A percentile compares a stretch with the other conserved stretches of the same genome.
Evolutionary conservation across 1,284 basidiomycete species (phyloP).

Genomic region (Filobasidium uniguttulatum): DNA sequence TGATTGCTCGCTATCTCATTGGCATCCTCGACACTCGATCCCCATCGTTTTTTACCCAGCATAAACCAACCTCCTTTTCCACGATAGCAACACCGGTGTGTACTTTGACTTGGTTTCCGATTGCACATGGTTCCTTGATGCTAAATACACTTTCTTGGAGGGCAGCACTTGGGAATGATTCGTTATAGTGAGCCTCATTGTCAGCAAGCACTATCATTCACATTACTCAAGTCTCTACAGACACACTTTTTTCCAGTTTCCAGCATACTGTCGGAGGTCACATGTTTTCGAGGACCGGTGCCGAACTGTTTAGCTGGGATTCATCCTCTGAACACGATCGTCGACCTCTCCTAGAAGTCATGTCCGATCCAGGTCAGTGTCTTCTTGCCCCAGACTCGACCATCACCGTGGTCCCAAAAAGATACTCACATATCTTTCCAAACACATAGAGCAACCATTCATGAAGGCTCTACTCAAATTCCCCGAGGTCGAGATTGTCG

Average conservation of each 20-base stretch:
- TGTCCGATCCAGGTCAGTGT: slow-evolving; percentile 64
- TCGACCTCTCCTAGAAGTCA: slow-evolving; percentile 60
- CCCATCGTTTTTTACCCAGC: slow-evolving; percentile 29
- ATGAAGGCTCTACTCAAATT: slow-evolving; percentile 60
- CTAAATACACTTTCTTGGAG: not conserved
- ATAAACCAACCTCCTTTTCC: slow-evolving; percentile 26
- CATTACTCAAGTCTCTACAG: too few relatives aligned
- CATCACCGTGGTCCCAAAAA: not conserved
- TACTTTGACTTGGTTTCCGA: too few relatives aligned
- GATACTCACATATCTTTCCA: not conserved
- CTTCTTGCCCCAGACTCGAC: not conserved
- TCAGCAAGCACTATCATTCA: too few relatives aligned
- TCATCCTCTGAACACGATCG: slow-evolving; percentile 52
- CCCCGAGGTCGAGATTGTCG: slow-evolving; percentile 60
- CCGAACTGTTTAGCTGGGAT: slow-evolving; percentile 64
- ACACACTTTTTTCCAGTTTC: not conserved
- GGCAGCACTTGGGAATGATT: not conserved
- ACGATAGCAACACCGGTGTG: slow-evolving; percentile 27
- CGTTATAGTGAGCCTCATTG: not conserved
- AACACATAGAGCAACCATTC: slow-evolving; percentile 38
- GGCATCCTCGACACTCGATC: slow-evolving; percentile 28
- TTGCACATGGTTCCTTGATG: too few relatives aligned
- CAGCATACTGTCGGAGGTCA: not conserved
- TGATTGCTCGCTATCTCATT: slow-evolving; percentile 33
- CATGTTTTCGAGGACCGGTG: slow-evolving; percentile 39